Conservation (phyloP, 2,329 filamentous ascomycete species). For the Cercospora nicotianae region DNA sequence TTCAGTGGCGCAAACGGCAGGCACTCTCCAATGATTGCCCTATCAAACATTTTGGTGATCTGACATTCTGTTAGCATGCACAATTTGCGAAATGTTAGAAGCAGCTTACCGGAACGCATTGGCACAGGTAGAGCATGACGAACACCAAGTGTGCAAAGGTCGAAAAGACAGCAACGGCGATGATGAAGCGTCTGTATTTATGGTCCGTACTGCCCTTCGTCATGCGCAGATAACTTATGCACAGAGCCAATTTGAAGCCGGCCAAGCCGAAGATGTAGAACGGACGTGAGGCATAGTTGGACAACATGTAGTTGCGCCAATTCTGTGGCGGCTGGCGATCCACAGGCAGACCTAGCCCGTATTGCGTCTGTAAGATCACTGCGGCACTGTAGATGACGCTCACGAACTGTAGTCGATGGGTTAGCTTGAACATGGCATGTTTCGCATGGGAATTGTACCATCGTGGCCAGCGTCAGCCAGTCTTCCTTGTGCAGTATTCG, state of each 20-base stretch:
- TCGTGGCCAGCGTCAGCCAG: constrained; percentile 24
- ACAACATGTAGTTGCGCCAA: constrained; percentile 14
- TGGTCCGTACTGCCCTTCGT: constrained; percentile 19
- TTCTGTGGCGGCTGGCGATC: constrained; percentile 14
- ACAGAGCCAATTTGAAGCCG: constrained; percentile 24
- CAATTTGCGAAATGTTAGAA: neutral
- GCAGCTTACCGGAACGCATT: constrained; percentile 19
- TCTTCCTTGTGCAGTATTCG: constrained; percentile 20
- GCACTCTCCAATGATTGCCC: constrained; percentile 72
- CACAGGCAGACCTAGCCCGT: constrained; percentile 19
- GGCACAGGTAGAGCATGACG: constrained; percentile 18
- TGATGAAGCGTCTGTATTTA: constrained; percentile 18
- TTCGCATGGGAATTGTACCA: constrained; percentile 10
- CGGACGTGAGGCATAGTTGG: constrained; percentile 22
- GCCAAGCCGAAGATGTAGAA: constrained; percentile 25
- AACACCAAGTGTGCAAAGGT: constrained; percentile 18
- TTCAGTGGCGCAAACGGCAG: constrained; percentile 95
- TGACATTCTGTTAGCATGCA: constrained; percentile 10
- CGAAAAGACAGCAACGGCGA: constrained; percentile 21
- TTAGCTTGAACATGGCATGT: neutral
- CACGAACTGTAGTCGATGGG: constrained; percentile 11
- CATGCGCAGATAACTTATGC: constrained; percentile 25
- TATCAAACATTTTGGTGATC: constrained; percentile 23
- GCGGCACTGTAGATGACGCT: constrained; percentile 21
- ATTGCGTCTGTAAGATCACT: constrained; percentile 20